Conservation (phyloP, 495 filamentous ascomycete species). For the Hyaloscypha variabilis region DNA sequence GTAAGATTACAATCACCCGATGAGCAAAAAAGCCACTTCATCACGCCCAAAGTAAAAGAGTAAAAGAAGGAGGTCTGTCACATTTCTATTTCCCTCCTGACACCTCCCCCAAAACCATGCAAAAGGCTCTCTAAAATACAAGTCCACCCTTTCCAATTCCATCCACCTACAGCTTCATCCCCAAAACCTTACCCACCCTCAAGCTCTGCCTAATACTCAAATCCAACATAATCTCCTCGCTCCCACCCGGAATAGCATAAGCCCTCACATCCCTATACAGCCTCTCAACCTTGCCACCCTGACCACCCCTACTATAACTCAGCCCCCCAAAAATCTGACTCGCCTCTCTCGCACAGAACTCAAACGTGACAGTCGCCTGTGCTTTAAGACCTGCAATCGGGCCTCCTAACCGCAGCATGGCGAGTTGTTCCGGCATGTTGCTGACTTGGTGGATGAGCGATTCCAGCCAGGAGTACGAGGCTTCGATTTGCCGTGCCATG, state of each 20-base stretch:
- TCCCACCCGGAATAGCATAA: constrained; percentile 95
- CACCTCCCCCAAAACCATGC: neutral
- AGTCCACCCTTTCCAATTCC: neutral
- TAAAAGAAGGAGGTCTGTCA: too few species aligned
- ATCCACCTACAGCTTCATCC: constrained; percentile 88
- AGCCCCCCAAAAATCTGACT: constrained; percentile 95
- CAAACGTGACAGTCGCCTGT: constrained; percentile 88
- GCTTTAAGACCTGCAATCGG: constrained; percentile 95
- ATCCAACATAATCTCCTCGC: constrained; percentile 99
- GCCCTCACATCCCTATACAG: constrained; percentile 96
- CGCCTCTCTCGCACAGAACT: constrained; percentile 96
- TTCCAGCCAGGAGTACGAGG: constrained; percentile 96
- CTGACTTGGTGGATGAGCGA: constrained; percentile 91
- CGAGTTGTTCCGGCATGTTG: constrained; percentile 91
- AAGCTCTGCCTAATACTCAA: constrained; percentile 92
- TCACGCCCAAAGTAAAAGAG: too few species aligned
- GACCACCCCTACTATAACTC: constrained; percentile 89
- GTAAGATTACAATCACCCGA: too few species aligned
- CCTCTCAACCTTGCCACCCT: constrained; percentile 94
- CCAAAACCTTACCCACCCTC: constrained; percentile 85
- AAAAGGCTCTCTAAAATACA: neutral
- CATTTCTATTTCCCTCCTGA: neutral
- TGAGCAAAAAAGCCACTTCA: too few species aligned
- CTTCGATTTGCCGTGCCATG: constrained; percentile 98
- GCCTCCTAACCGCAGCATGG: constrained; percentile 93